Evolutionary conservation across 139 green algal species (phyloP).

Genomic region (Tetradesmus obliquus): DNA sequence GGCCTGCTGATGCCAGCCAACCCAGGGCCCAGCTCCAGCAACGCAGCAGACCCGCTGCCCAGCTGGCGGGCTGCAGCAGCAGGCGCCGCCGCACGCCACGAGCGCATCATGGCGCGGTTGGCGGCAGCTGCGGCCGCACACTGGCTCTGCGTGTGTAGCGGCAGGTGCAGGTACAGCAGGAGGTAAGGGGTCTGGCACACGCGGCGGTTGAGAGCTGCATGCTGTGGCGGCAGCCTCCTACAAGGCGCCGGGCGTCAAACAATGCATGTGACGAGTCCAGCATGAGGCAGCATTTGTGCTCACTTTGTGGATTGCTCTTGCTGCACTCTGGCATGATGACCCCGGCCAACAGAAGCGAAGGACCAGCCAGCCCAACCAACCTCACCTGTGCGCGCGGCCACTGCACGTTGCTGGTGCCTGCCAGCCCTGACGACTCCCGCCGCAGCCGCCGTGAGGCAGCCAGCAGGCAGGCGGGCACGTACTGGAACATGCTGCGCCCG

Average conservation of each 20-base stretch:
- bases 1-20: conserved; percentile 3
- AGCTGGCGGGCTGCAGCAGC: conserved; percentile 44
- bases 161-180: not conserved
- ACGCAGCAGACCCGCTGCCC: not conserved
- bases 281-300: not conserved
- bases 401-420: conserved; percentile 29
- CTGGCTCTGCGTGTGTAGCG: not conserved
- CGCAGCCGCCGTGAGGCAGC: not conserved
- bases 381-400: conserved; percentile 72
- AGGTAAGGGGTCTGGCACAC: not conserved
- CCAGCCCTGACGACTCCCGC: not conserved
- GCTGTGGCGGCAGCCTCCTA: not conserved
- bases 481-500: conserved; percentile 61
- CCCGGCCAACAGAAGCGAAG: not conserved
- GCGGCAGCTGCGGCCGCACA: conserved; percentile 36
- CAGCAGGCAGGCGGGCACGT: conserved; percentile 69
- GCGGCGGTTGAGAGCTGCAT: not conserved
- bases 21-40: conserved; percentile 28
- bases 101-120: conserved; percentile 56
- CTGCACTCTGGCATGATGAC: not conserved
- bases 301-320: not conserved
- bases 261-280: too few relatives aligned
- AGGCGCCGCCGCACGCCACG: conserved; percentile 56
- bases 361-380: not conserved
- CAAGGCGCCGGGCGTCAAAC: too few relatives aligned